phyloP scores from a whole-genome alignment of 305 asterid species.

The Solanum hybrid region DNA sequence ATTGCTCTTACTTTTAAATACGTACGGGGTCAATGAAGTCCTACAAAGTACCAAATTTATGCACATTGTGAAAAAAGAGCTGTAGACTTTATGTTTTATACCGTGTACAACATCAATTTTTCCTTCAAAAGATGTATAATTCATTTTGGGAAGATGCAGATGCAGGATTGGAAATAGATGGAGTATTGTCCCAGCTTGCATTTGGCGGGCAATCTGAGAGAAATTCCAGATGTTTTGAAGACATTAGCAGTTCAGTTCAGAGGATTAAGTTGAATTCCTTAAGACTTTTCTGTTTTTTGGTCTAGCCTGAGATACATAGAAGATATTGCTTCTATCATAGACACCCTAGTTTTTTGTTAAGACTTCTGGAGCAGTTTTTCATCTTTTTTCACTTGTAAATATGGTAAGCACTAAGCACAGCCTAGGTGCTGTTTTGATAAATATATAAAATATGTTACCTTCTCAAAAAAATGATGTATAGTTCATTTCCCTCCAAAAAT shows the following conservation, averaged over 20 bases:
- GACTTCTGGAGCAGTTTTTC: background rate
- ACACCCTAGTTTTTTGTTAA: background rate
- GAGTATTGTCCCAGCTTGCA: background rate
- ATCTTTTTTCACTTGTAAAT: background rate
- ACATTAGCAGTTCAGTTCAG: background rate
- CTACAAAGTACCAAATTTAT: background rate
- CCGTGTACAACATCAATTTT: background rate
- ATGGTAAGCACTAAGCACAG: background rate
- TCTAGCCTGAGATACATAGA: background rate
- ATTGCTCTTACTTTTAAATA: background rate
- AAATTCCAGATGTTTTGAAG: background rate
- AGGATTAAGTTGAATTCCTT: background rate
- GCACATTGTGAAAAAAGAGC: background rate
- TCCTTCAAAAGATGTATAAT: background rate
- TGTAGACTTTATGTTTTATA: background rate
- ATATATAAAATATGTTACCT: background rate
- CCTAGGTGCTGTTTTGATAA: background rate
- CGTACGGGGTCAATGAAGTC: background rate
- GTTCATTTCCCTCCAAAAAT: background rate
- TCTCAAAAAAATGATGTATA: background rate
- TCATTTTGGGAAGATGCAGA: background rate
- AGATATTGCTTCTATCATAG: background rate
- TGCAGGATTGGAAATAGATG: background rate
- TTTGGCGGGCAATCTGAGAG: background rate
- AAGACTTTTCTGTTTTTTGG: background rate